Percentiles rank a stretch among this genome's conserved stretches.
Conservation (phyloP, 805 yeast genomes). For the Brettanomyces custersianus region DNA sequence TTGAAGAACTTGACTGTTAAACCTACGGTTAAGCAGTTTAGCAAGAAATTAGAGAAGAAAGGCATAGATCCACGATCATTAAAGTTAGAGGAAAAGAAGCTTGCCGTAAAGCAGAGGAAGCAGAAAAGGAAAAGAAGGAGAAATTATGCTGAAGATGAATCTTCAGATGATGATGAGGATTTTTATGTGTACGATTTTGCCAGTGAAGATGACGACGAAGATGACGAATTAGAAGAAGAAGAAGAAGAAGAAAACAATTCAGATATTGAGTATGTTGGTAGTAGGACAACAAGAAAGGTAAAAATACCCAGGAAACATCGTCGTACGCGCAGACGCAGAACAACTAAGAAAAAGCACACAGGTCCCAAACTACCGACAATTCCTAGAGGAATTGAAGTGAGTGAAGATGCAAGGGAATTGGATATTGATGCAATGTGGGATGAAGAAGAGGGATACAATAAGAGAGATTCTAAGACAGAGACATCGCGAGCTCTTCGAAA, state of each 20-base stretch:
- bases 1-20: conserved; percentile 24
- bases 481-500: conserved; percentile 22
- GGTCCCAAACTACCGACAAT: conserved; percentile 8
- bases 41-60: conserved; percentile 6
- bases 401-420: conserved; percentile 10
- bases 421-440: conserved; percentile 6
- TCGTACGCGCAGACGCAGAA: background rate
- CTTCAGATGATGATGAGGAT: conserved; percentile 9
- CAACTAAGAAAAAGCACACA: background rate
- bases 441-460: conserved; percentile 6
- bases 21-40: conserved; percentile 15
- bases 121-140: conserved; percentile 10
- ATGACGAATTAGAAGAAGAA: background rate
- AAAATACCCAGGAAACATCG: conserved; percentile 1
- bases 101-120: conserved; percentile 5
- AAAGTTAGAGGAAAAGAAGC: conserved; percentile 5
- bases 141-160: conserved; percentile 3
- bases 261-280: background rate
- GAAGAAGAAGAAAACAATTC: background rate
- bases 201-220: conserved; percentile 2
- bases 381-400: conserved; percentile 3
- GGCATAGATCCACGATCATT: conserved; percentile 10
- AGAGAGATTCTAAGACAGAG: background rate
- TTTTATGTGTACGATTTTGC: conserved; percentile 5
- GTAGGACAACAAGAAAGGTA: background rate